Base-by-base conservation (phyloP, 495 filamentous ascomycete species). In the Podospora australis region DNA sequence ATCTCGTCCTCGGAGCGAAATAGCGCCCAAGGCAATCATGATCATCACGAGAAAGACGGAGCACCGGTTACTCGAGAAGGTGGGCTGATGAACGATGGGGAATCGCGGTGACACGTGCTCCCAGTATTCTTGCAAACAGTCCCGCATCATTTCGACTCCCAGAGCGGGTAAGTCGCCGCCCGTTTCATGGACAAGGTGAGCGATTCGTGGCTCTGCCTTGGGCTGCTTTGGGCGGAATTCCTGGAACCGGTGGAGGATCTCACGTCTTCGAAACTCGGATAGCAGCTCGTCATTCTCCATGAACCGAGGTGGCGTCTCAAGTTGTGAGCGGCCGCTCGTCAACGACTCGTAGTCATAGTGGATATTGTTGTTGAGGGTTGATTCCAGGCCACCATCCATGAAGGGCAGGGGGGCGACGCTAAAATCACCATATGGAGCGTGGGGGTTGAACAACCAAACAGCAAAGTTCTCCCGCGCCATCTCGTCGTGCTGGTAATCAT, bases 121-220 rank as follows among this genome's bases (percentile, higher is more conserved):
- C 91, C 91, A 98, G 66, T 88, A 98, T 32, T 90, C 88, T 16
- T 83, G 80, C 57, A 96, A 80, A 66, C 94, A 98, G 23, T 87
- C 85, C 58, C 92, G 84, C 80, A 97, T 87, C 80, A 92, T 94
- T 25, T 84, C 82, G 35, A 92, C 62, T 58, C 82, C 89, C 49
- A 96, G 65, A 17, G 87, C 78, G 52, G 95, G 90, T 30, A 70
- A 53, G 56, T 78, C 83, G 14, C 81, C 78, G 38, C 81, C 75
- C 28, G 78, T 74, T 48, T 90, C 81, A 6, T 84, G 80, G 53
- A 90, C 75, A 23, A 95, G 70, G 22, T 78, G 76, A 42, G 81
- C 82, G 49, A 90, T 85, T 26, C 81, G 79, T 43, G 82, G 80
- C 19, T 80, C 78, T 14, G 82, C 80, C 8, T 79, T 81, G 13